A percentile compares a stretch with the other conserved stretches of the same genome.
phyloP scores from a whole-genome alignment of 495 filamentous ascomycete species.

The Cercophora sp. region DNA sequence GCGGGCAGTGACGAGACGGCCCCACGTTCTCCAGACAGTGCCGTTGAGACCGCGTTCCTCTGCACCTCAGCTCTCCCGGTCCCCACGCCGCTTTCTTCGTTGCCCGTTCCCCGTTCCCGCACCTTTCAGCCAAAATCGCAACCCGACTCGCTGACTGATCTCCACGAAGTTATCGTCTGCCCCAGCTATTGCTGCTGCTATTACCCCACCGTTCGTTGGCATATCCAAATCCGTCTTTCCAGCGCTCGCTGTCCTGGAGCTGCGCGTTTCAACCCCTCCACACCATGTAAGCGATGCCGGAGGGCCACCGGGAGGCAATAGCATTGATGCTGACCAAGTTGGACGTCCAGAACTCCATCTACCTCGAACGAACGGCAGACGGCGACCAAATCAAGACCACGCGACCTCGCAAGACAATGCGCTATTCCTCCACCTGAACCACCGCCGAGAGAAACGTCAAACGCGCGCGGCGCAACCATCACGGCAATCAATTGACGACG shows the following conservation, averaged over 20 bases:
- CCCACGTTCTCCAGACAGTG: constrained; percentile 18
- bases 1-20: constrained; percentile 8
- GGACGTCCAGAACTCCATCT: constrained; percentile 17
- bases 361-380: constrained; percentile 16
- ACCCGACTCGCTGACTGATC: constrained; percentile 15
- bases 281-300: constrained; percentile 25
- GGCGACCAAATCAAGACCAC: constrained; percentile 5
- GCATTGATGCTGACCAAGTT: constrained; percentile 32
- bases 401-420: constrained; percentile 6
- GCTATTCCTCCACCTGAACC: constrained; percentile 6
- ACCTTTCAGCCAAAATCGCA: constrained; percentile 16
- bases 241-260: constrained; percentile 1
- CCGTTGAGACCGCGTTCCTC: constrained; percentile 6
- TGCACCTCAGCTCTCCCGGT: neutral
- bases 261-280: constrained; percentile 22
- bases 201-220: constrained; percentile 20
- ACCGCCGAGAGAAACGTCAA: constrained; percentile 12
- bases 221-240: constrained; percentile 19
- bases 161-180: constrained; percentile 6
- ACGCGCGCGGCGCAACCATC: neutral
- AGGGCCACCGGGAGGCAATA: neutral
- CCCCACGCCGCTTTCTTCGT: neutral
- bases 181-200: constrained; percentile 1
- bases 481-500: constrained; percentile 8
- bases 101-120: neutral